phyloP scores from a whole-genome alignment of 1,284 basidiomycete species.

The Naganishia sp. region DNA sequence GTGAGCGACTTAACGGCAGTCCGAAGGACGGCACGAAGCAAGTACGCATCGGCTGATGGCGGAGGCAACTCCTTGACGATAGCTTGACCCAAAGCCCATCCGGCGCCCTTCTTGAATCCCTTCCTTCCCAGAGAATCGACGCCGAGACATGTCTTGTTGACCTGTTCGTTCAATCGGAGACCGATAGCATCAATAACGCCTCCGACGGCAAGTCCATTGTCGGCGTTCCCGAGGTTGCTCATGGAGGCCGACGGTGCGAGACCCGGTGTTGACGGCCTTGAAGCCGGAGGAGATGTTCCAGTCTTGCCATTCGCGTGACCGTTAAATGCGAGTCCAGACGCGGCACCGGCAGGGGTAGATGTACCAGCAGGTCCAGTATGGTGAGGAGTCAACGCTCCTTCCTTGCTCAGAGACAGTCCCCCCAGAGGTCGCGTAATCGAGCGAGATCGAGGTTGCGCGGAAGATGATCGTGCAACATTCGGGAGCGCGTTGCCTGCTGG shows the following conservation, averaged over 20 bases:
- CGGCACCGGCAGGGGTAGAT: conserved; percentile 24
- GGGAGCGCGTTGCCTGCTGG: conserved; percentile 36
- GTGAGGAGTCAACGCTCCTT: conserved; percentile 31
- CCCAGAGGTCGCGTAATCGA: conserved; percentile 39
- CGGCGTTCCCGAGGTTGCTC: conserved; percentile 33
- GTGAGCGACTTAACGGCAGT: conserved; percentile 50
- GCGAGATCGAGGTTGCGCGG: conserved; percentile 33
- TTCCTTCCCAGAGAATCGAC: conserved; percentile 52
- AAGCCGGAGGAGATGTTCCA: conserved; percentile 26
- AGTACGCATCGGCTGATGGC: conserved; percentile 50
- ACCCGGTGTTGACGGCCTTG: conserved; percentile 22
- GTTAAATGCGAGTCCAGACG: conserved; percentile 26
- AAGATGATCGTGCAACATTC: conserved; percentile 20
- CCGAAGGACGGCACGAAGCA: conserved; percentile 53
- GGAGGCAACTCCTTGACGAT: conserved; percentile 52
- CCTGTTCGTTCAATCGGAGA: conserved; percentile 51
- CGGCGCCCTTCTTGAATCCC: conserved; percentile 50
- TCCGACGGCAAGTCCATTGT: conserved; percentile 29
- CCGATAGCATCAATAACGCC: conserved; percentile 53
- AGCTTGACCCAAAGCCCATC: conserved; percentile 49
- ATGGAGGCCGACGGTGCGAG: conserved; percentile 30
- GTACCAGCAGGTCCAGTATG: conserved; percentile 35
- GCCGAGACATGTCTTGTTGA: conserved; percentile 51
- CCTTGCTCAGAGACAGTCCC: conserved; percentile 24
- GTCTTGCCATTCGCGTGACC: conserved; percentile 4